Evolutionary conservation across 2,329 filamentous ascomycete genomes (phyloP).

Genomic region (Talaromyces sp.): DNA sequence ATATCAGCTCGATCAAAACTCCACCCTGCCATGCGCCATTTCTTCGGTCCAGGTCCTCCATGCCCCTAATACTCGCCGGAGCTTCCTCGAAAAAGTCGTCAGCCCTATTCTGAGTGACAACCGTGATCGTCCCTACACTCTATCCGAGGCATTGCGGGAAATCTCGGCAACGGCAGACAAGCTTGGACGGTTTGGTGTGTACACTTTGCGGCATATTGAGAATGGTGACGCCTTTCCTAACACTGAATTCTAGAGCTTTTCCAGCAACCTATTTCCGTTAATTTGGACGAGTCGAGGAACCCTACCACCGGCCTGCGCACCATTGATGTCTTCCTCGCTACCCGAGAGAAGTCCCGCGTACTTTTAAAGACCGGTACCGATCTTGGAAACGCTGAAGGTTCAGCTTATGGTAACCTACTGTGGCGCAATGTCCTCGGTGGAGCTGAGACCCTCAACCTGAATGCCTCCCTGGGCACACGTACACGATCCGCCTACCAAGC

Average conservation of each 20-base stretch:
- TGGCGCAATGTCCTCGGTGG: conserved; percentile 94
- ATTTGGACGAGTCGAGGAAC: conserved; percentile 75
- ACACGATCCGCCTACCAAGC: conserved; percentile 91
- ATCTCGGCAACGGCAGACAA: conserved; percentile 72
- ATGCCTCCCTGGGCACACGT: conserved; percentile 84
- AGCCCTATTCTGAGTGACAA: conserved; percentile 73
- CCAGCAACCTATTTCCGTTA: conserved; percentile 78
- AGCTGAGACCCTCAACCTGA: conserved; percentile 83
- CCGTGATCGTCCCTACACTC: conserved; percentile 69
- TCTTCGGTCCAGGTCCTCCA: conserved; percentile 82
- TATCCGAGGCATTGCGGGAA: conserved; percentile 76
- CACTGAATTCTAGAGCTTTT: conserved; percentile 69
- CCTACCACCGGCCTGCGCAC: conserved; percentile 68
- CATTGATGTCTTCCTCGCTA: conserved; percentile 77
- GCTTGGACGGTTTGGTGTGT: conserved; percentile 76
- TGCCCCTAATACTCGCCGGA: conserved; percentile 77
- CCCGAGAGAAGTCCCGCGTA: conserved; percentile 78
- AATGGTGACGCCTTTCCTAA: conserved; percentile 15
- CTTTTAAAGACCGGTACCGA: conserved; percentile 94
- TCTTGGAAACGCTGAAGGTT: conserved; percentile 89
- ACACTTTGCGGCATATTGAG: background rate
- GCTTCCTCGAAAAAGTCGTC: conserved; percentile 82
- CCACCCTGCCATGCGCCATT: conserved; percentile 83
- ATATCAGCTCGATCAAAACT: conserved; percentile 73
- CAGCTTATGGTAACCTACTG: conserved; percentile 83